Evolutionary conservation across 495 filamentous ascomycete species (phyloP), one percentile per base, ranked within the genome.

Genomic region (Lepraria neglecta): DNA sequence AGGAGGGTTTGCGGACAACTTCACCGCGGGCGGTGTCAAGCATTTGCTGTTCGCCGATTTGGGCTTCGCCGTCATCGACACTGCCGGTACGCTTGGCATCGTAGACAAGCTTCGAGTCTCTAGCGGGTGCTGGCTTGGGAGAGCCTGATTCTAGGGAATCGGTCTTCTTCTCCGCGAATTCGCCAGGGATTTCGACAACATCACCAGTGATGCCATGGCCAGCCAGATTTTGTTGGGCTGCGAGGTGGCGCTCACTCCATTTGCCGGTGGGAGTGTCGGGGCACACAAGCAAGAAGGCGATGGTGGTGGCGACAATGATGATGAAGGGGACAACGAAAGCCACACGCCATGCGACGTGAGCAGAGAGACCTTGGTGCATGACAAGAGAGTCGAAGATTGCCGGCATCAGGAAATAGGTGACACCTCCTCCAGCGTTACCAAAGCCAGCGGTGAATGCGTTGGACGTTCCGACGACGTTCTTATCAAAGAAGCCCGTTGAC

Each of bases 401-500:
- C 1, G 92, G 92, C 92, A 97, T 97, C 62, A 95, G 80, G 74
- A 97, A 97, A 71, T 84, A 84, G 27, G 80, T 86, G 66, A 96
- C 89, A 48, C 92, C 92, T 61, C 92, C 92, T 61, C 92, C 92
- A 40, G 91, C 82, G 63, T 97, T 97, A 42, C 92, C 92, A 71
- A 87, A 85, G 3, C 92, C 92, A 55, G 83, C 92, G 14, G 91
- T 86, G 3, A 97, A 74, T 9, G 90, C 86, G 68, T 96, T 97
- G 60, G 92, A 90, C 5, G 89, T 89, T 40, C 92, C 92, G 27
- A 97, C 89, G 19, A 97, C 83, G 68, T 90, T 95, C 77, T 95
- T 96, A 76, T 97, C 92, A 68, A 94, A 96, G 78, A 92, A 97
- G 2, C 88, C 91, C 0, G 92, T 96, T 33, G 87, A 89, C 92